A percentile compares a stretch with the other conserved stretches of the same genome.
Conservation (phyloP, 2,329 filamentous ascomycete genomes). For the Fusarium pininemorale region DNA sequence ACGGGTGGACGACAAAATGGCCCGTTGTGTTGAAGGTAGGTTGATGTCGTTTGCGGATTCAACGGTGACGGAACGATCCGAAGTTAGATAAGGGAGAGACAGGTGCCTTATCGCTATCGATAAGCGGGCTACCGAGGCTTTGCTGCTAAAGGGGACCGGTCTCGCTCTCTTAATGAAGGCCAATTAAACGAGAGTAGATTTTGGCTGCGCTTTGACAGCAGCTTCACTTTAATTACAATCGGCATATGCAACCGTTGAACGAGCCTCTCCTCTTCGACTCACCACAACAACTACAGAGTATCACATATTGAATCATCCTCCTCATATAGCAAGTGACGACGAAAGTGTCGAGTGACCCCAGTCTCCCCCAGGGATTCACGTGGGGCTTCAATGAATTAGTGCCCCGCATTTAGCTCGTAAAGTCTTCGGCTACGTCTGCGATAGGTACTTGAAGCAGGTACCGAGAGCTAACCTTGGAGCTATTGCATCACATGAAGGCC, state of each 20-base stretch:
- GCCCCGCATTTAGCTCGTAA: slow-evolving; percentile 43
- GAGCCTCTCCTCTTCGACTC: background rate
- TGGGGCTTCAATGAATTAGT: slow-evolving; percentile 39
- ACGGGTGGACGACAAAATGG: slow-evolving; percentile 5
- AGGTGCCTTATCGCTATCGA: slow-evolving; percentile 33
- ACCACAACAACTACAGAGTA: background rate
- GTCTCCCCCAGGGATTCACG: slow-evolving; percentile 23
- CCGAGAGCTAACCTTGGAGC: slow-evolving; percentile 33
- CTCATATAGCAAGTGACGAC: background rate
- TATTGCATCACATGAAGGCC: slow-evolving; percentile 45
- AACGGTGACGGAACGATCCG: slow-evolving; percentile 16
- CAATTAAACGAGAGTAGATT: background rate
- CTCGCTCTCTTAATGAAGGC: background rate
- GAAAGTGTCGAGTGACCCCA: slow-evolving; percentile 19
- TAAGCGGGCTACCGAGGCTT: slow-evolving; percentile 22
- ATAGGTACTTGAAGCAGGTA: slow-evolving; percentile 30
- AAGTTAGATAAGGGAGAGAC: slow-evolving; percentile 23
- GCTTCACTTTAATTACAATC: background rate
- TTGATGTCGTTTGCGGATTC: slow-evolving; percentile 35
- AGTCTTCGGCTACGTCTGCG: slow-evolving; percentile 9
- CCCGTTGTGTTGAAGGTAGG: slow-evolving; percentile 16
- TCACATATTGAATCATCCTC: background rate
- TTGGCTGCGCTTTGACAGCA: background rate
- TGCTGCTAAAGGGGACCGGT: slow-evolving; percentile 32
- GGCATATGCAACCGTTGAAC: background rate